phyloP scores from a whole-genome alignment of 2,329 filamentous ascomycete species.

The Ascosphaera apis region DNA sequence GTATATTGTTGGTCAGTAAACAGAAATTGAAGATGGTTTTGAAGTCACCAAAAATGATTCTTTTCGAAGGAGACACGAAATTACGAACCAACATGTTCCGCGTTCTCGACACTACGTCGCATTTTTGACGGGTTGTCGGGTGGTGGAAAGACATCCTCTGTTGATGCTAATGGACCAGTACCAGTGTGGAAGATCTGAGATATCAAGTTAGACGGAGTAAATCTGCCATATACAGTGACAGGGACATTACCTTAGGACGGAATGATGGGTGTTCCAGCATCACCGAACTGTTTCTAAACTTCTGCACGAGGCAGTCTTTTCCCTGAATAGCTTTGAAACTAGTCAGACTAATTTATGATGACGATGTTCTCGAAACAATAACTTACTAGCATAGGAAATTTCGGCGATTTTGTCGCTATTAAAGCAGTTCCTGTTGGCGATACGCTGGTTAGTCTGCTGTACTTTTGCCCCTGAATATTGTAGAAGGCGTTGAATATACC shows the following conservation, averaged over 20 bases:
- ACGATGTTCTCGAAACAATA: slow-evolving; percentile 1
- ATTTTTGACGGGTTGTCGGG: slow-evolving; percentile 75
- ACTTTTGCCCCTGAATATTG: too few species aligned
- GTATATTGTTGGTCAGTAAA: slow-evolving; percentile 3
- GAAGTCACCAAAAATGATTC: slow-evolving; percentile 3
- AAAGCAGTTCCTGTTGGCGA: slow-evolving; percentile 58
- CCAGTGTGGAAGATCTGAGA: slow-evolving; percentile 30
- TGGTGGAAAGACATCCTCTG: slow-evolving; percentile 51
- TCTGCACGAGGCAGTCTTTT: slow-evolving; percentile 70
- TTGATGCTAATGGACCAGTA: slow-evolving; percentile 32
- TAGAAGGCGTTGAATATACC: slow-evolving; percentile 29
- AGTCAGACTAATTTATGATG: slow-evolving; percentile 9
- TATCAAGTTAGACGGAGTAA: slow-evolving; percentile 28
- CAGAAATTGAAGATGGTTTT: slow-evolving; percentile 1
- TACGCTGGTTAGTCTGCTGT: slow-evolving; percentile 4
- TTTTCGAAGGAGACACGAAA: not conserved
- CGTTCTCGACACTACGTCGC: slow-evolving; percentile 69
- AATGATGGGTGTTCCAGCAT: slow-evolving; percentile 71
- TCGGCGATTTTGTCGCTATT: slow-evolving; percentile 68
- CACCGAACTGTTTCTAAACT: slow-evolving; percentile 90
- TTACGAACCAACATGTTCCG: slow-evolving; percentile 52
- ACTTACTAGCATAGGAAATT: slow-evolving; percentile 82
- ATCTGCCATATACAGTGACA: too few species aligned
- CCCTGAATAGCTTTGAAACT: slow-evolving; percentile 55
- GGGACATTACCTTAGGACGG: slow-evolving; percentile 65